A percentile compares a stretch with the other conserved stretches of the same genome.
Conservation (phyloP, 2,329 filamentous ascomycete genomes). For the Talaromyces sp. region DNA sequence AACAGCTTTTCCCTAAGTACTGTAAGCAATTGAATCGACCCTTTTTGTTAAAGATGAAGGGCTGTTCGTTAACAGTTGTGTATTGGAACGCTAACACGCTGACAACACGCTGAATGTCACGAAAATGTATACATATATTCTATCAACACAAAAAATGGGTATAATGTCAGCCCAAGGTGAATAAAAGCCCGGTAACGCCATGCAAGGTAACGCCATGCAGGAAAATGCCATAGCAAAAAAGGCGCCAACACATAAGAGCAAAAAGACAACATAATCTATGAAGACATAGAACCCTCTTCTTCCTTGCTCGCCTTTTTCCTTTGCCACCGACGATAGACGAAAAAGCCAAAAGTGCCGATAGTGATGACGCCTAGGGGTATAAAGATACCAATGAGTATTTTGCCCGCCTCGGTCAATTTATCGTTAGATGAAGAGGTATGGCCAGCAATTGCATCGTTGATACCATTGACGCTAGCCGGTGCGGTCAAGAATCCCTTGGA, state of each 20-base stretch:
- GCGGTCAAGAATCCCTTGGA: slow-evolving; percentile 12
- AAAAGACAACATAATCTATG: neutral
- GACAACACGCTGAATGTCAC: neutral
- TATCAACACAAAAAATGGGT: neutral
- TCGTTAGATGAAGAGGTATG: neutral
- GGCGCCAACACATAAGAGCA: neutral
- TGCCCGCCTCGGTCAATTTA: neutral
- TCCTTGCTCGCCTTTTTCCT: neutral
- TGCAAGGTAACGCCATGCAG: neutral
- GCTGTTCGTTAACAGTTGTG: neutral
- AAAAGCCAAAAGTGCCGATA: neutral
- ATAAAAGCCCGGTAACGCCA: neutral
- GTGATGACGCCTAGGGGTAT: neutral
- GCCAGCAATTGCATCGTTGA: neutral
- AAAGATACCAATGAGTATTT: neutral
- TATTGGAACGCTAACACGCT: neutral
- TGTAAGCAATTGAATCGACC: neutral
- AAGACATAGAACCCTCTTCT: neutral
- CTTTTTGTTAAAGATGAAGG: neutral
- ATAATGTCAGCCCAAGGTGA: neutral
- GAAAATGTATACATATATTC: neutral
- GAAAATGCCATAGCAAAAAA: neutral
- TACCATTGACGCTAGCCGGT: neutral
- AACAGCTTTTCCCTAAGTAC: neutral
- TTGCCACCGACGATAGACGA: neutral